These are phyloP conservation scores for Thinopyrum obtusiflorum DNA, from an alignment of 202 grass and related monocot species.

Conservation along the genomic window DNA sequence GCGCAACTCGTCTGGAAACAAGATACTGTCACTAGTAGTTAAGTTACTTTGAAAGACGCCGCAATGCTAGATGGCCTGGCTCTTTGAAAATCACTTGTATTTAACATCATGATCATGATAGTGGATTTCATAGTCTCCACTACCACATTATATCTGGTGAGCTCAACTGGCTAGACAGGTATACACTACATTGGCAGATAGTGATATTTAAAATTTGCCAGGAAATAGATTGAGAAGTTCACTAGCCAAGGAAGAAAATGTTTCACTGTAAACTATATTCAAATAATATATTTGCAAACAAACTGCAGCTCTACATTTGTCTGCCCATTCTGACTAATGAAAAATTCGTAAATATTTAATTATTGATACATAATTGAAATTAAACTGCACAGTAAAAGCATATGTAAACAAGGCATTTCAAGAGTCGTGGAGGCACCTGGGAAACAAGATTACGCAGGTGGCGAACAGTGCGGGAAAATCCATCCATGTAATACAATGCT, in stretches of 20 bases:
- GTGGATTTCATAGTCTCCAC: background rate
- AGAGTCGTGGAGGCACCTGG: constrained; percentile 49
- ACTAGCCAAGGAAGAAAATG: constrained; percentile 7
- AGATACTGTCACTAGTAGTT: background rate
- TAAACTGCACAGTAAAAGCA: constrained; percentile 6
- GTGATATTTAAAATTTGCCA: background rate
- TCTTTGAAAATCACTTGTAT: background rate
- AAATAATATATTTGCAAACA: constrained; percentile 7
- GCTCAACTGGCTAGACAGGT: constrained; percentile 14
- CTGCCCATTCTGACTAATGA: background rate
- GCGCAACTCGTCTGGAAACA: constrained; percentile 9
- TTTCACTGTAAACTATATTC: constrained; percentile 6
- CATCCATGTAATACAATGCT: constrained; percentile 94
- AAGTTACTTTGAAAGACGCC: background rate
- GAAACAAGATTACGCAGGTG: constrained; percentile 92
- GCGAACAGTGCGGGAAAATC: constrained; percentile 79
- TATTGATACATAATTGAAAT: background rate
- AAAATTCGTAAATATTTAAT: background rate
- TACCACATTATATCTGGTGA: background rate
- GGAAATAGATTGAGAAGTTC: background rate
- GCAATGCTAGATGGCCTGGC: background rate
- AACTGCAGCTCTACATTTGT: background rate
- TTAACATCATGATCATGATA: background rate
- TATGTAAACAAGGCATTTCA: background rate
- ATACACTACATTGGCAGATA: background rate